A percentile compares a stretch with the other conserved stretches of the same genome.
phyloP scores from a whole-genome alignment of 176 grass and related monocot genomes.

The Urochloa ruziziensis region DNA sequence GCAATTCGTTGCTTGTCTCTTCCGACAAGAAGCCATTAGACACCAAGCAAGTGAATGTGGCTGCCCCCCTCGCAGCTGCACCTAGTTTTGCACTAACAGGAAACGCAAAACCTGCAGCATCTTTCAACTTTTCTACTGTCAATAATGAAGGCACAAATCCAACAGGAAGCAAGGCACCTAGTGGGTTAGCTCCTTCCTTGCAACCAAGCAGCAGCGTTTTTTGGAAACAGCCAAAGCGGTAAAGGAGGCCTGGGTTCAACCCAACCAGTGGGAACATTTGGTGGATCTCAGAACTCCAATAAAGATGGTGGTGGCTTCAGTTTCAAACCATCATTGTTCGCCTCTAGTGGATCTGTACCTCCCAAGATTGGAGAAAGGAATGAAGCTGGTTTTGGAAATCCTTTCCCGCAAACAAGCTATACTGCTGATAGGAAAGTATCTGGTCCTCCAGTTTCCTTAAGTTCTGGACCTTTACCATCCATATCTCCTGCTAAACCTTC shows the following conservation, averaged over 20 bases:
- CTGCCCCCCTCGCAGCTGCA: conserved; percentile 6
- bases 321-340: conserved; percentile 45
- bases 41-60: conserved; percentile 25
- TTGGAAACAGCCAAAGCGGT: conserved; percentile 30
- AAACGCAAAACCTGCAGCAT: conserved; percentile 39
- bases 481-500: conserved; percentile 33
- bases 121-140: conserved; percentile 43
- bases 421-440: conserved; percentile 30
- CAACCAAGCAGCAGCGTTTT: conserved; percentile 37
- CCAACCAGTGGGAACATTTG: conserved; percentile 42
- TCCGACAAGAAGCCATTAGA: conserved; percentile 18
- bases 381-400: conserved; percentile 37
- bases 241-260: conserved; percentile 36
- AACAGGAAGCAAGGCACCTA: conserved; percentile 48
- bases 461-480: conserved; percentile 18
- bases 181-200: conserved; percentile 36
- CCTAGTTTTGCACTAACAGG: conserved; percentile 29
- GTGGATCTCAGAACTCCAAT: conserved; percentile 36
- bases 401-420: conserved; percentile 15
- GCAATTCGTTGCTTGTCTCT: conserved; percentile 21
- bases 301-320: conserved; percentile 42
- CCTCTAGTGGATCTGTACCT: conserved; percentile 45
- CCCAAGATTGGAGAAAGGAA: conserved; percentile 45
- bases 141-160: conserved; percentile 27
- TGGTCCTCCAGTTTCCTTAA: conserved; percentile 38